phyloP scores from a whole-genome alignment of 768 basidiomycete genomes.

The Thelephora ganbajun region DNA sequence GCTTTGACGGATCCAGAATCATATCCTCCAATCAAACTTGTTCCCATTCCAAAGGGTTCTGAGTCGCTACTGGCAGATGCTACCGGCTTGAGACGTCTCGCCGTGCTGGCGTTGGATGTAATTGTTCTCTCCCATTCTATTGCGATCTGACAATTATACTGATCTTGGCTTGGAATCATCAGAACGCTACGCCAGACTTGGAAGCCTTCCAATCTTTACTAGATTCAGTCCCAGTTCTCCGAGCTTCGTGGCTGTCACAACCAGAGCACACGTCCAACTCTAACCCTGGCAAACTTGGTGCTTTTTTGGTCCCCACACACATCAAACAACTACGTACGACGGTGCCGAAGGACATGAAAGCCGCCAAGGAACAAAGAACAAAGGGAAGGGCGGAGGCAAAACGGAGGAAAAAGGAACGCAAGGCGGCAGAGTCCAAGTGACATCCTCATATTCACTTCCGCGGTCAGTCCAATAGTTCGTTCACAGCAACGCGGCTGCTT shows the following conservation, averaged over 20 bases:
- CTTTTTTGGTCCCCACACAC: conserved; percentile 47
- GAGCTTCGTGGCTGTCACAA: conserved; percentile 52
- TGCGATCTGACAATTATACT: not conserved
- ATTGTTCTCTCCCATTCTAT: conserved; percentile 12
- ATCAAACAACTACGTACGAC: conserved; percentile 72
- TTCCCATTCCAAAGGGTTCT: conserved; percentile 54
- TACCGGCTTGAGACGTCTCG: conserved; percentile 51
- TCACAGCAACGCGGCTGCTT: no score
- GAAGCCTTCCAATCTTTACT: conserved; percentile 24
- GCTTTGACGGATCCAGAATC: not conserved
- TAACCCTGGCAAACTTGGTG: not conserved
- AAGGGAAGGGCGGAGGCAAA: conserved; percentile 38
- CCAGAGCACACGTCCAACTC: conserved; percentile 5
- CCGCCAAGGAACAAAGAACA: conserved; percentile 42
- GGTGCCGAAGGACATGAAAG: conserved; percentile 67
- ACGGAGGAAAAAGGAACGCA: conserved; percentile 8
- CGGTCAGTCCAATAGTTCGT: no score
- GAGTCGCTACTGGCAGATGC: conserved; percentile 45
- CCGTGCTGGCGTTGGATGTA: conserved; percentile 59
- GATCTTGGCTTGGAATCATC: conserved; percentile 1
- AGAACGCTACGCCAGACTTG: conserved; percentile 29
- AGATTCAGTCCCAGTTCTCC: conserved; percentile 35
- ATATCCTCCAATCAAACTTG: conserved; percentile 29
- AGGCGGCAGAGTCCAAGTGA: not conserved
- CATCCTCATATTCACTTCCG: not conserved